Conservation (phyloP, 1,284 basidiomycete species). For the Abortiporus biennis region DNA sequence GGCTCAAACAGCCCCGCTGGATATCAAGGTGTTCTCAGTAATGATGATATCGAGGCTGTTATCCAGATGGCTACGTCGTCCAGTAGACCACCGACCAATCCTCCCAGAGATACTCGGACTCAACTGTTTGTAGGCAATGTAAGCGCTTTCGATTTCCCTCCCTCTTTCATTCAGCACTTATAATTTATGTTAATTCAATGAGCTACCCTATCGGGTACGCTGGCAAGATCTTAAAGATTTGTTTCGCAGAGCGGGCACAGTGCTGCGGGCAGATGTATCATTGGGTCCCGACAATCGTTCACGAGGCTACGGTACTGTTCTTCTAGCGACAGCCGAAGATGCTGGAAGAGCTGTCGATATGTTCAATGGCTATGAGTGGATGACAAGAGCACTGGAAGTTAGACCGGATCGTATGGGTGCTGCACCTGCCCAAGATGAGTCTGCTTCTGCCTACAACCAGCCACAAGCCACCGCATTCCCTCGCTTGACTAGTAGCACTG, state of each 20-base stretch:
- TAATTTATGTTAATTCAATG: slow-evolving; percentile 2
- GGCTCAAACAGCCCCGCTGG: too few species aligned
- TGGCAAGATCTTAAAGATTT: slow-evolving; percentile 99
- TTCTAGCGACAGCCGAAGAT: slow-evolving; percentile 88
- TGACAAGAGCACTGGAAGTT: slow-evolving; percentile 86
- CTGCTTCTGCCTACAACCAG: too few species aligned
- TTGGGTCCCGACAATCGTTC: slow-evolving; percentile 90
- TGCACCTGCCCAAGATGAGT: slow-evolving; percentile 1
- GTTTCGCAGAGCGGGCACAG: slow-evolving; percentile 91
- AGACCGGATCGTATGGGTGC: slow-evolving; percentile 72
- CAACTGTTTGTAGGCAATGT: slow-evolving; percentile 91
- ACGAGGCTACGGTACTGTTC: slow-evolving; percentile 89
- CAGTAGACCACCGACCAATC: slow-evolving; percentile 32
- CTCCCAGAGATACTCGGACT: slow-evolving; percentile 77
- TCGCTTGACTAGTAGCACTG: background rate
- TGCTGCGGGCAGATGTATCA: slow-evolving; percentile 91
- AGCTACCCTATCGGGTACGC: slow-evolving; percentile 88
- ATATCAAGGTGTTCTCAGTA: too few species aligned
- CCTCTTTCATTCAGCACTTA: slow-evolving; percentile 7
- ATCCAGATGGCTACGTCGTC: slow-evolving; percentile 63
- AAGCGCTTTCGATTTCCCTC: slow-evolving; percentile 24
- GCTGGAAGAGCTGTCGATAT: slow-evolving; percentile 85
- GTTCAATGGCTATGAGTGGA: slow-evolving; percentile 91
- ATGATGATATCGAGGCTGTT: slow-evolving; percentile 77
- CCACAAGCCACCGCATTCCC: too few species aligned